Evolutionary conservation across 108 stramenopile species (phyloP), one percentile per base, ranked within the genome.

Genomic region (Discostella stelligeroides): DNA sequence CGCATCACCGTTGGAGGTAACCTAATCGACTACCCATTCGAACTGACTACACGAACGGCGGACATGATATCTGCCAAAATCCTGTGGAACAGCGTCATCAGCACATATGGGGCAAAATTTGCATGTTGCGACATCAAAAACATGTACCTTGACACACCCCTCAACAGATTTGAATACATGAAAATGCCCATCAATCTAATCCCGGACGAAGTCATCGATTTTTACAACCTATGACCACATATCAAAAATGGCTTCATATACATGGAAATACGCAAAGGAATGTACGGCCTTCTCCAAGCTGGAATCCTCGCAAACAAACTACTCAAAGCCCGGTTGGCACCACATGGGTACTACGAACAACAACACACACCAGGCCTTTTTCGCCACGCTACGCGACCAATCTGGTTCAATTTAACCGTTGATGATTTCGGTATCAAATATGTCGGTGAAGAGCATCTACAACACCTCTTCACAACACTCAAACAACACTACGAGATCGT

Each of bases 151-250:
- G 49, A 23, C 15, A 81, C 80, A 6, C 66, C 65, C 7, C 30
- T 84, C 48, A 43, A 46, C 14, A 14, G 64, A 13, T 66, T 29
- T 51, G 82, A 85, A 55, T 85, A 82, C 65, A 82, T 85, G 70
- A 53, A 64, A 7, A 66, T 73, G 6, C 62, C 24, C 0, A 2
- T 37, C 5, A 40, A 38, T 14, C 23, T 66, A 0, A 10, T 73
- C 42, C 64, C 64, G 4, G 46, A 40, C 4, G 54, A 66, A 15
- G 24, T 66, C 54, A 65, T 43, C 13, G 25, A 11, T 18, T 7
- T 18, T 15, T 73, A 73, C 72, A 46, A 66, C 17, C 1, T 73
- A 0, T 9, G 66, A n/a, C 23, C 40, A 23, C 21, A 47, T 2
- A 23, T 56, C 12, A n/a, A 40, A 17, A 17, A 58, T 45, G 49